A percentile compares a stretch with the other conserved stretches of the same genome.
phyloP scores from a whole-genome alignment of 1,139 yeast species.

The Zygosaccharomyces pseudobailii region DNA sequence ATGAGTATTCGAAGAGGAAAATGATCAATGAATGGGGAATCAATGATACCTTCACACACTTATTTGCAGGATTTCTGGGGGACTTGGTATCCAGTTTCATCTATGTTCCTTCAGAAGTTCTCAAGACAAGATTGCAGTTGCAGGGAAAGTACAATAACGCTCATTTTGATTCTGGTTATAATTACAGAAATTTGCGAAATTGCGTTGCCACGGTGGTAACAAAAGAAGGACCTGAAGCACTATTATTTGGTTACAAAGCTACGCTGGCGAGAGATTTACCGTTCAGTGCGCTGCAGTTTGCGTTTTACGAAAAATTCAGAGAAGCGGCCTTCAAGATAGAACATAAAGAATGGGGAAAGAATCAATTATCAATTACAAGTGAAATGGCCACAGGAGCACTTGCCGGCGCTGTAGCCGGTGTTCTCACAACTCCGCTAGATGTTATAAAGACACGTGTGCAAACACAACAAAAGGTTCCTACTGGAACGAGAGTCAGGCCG shows the following conservation, averaged over 20 bases:
- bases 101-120: slow-evolving; percentile 96
- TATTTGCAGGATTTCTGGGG: slow-evolving; percentile 84
- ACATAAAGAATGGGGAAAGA: slow-evolving; percentile 19
- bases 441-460: slow-evolving; percentile 93
- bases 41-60: slow-evolving; percentile 75
- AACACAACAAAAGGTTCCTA: slow-evolving; percentile 46
- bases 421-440: slow-evolving; percentile 77
- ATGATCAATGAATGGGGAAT: slow-evolving; percentile 60
- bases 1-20: slow-evolving; percentile 71
- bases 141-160: slow-evolving; percentile 87
- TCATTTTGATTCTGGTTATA: slow-evolving; percentile 76
- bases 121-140: slow-evolving; percentile 85
- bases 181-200: slow-evolving; percentile 65
- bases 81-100: slow-evolving; percentile 87
- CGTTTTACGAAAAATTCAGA: slow-evolving; percentile 86
- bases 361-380: slow-evolving; percentile 49
- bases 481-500: slow-evolving; percentile 30
- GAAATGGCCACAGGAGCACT: slow-evolving; percentile 88
- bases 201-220: slow-evolving; percentile 62
- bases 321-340: slow-evolving; percentile 47
- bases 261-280: slow-evolving; percentile 89
- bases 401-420: slow-evolving; percentile 96
- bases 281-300: slow-evolving; percentile 91
- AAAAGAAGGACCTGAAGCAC: slow-evolving; percentile 68
- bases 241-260: slow-evolving; percentile 89